These are phyloP conservation scores for Podospora comata DNA, from an alignment of 495 filamentous ascomycete genomes.

Conservation along the genomic window DNA sequence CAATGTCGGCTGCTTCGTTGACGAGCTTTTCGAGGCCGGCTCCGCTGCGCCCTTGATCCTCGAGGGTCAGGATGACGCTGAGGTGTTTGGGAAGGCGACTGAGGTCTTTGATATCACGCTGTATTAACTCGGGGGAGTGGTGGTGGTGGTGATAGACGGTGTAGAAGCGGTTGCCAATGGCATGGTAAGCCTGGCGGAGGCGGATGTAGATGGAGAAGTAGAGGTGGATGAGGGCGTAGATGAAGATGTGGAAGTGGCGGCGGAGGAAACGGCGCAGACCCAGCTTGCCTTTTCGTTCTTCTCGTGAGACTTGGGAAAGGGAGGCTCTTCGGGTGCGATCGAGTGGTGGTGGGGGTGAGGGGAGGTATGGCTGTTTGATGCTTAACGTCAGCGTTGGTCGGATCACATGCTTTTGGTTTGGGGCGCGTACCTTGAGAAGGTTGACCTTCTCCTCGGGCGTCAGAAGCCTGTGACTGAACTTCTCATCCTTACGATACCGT, in stretches of 20 bases:
- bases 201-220: slow-evolving; percentile 86
- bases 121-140: slow-evolving; percentile 85
- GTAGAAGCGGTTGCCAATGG: slow-evolving; percentile 66
- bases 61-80: slow-evolving; percentile 76
- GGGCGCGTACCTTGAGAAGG: slow-evolving; percentile 53
- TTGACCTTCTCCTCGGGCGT: slow-evolving; percentile 64
- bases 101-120: slow-evolving; percentile 75
- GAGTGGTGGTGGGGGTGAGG: slow-evolving; percentile 48
- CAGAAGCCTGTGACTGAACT: slow-evolving; percentile 55
- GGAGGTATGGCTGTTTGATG: slow-evolving; percentile 62
- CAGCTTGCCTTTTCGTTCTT: slow-evolving; percentile 38
- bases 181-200: slow-evolving; percentile 72
- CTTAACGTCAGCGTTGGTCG: slow-evolving; percentile 20
- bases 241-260: slow-evolving; percentile 61
- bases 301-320: slow-evolving; percentile 7
- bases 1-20: slow-evolving; percentile 84
- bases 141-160: slow-evolving; percentile 89
- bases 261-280: slow-evolving; percentile 67
- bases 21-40: slow-evolving; percentile 74
- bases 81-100: slow-evolving; percentile 75
- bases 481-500: slow-evolving; percentile 62
- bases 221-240: slow-evolving; percentile 71
- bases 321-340: slow-evolving; percentile 28
- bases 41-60: slow-evolving; percentile 62
- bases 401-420: slow-evolving; percentile 10